Evolutionary conservation across 2,329 filamentous ascomycete species (phyloP).

Genomic region (Cladosporium velox): DNA sequence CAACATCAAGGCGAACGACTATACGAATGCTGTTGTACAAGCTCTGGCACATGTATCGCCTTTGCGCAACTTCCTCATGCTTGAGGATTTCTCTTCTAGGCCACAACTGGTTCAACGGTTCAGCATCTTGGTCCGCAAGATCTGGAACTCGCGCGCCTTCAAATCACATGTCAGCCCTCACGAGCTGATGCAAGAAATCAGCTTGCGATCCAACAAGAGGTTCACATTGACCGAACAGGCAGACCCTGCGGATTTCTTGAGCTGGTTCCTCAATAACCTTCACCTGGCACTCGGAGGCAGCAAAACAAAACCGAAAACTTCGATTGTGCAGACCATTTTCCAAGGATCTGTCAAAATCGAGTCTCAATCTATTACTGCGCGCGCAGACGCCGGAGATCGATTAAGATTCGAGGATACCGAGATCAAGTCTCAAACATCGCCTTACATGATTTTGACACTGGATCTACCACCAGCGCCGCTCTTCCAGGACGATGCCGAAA

Average conservation of each 20-base stretch:
- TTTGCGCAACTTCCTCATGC: constrained; percentile 85
- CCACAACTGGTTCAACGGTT: constrained; percentile 86
- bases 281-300: constrained; percentile 89
- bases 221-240: constrained; percentile 90
- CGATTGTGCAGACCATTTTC: constrained; percentile 88
- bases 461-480: constrained; percentile 89
- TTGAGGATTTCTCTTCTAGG: constrained; percentile 73
- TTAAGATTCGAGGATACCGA: constrained; percentile 85
- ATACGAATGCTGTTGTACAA: constrained; percentile 93
- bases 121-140: constrained; percentile 87
- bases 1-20: constrained; percentile 99
- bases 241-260: constrained; percentile 93
- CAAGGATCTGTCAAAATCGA: constrained; percentile 91
- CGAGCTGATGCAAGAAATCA: constrained; percentile 93
- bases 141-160: constrained; percentile 97
- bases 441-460: constrained; percentile 89
- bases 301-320: constrained; percentile 79
- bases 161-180: constrained; percentile 96
- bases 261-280: constrained; percentile 96
- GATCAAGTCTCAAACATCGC: constrained; percentile 73
- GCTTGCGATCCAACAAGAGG: constrained; percentile 84
- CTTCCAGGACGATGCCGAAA: constrained; percentile 91
- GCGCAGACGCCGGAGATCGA: constrained; percentile 82
- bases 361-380: constrained; percentile 89
- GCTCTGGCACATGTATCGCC: constrained; percentile 86